phyloP scores from a whole-genome alignment of 306 rosid species.

The Alnus rubra region DNA sequence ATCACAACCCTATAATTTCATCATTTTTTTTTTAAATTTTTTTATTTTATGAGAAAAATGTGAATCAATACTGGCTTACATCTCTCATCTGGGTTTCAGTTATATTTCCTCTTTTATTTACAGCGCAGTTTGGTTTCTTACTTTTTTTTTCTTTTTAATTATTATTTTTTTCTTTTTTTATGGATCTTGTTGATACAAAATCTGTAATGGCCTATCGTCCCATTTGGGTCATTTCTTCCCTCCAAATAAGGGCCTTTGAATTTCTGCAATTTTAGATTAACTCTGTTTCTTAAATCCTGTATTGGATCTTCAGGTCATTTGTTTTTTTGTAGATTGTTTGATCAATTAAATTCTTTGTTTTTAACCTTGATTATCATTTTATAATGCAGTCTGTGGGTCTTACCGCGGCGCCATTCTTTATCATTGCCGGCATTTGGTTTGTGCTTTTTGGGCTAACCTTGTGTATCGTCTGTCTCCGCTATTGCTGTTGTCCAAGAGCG shows the following conservation, averaged over 20 bases:
- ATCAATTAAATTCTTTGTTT: conserved; percentile 17
- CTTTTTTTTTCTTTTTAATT: no score
- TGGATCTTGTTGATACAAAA: not conserved
- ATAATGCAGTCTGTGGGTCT: conserved; percentile 66
- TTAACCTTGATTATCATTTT: conserved; percentile 15
- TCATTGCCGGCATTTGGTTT: conserved; percentile 61
- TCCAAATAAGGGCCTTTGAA: not conserved
- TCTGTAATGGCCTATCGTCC: not conserved
- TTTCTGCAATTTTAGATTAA: not conserved
- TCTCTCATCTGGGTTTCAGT: not conserved
- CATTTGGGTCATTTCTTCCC: not conserved
- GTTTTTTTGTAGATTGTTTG: not conserved
- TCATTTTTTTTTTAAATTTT: not conserved
- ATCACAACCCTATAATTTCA: not conserved
- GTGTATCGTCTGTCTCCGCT: conserved; percentile 42
- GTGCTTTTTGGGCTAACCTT: conserved; percentile 55
- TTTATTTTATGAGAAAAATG: not conserved
- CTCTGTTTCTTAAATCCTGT: not conserved
- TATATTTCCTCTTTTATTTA: not conserved
- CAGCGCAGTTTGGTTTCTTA: not conserved
- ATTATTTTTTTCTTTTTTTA: not conserved
- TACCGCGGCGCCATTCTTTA: conserved; percentile 67
- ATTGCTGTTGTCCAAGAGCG: conserved; percentile 59
- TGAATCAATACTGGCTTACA: not conserved
- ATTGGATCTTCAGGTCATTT: not conserved